These are phyloP conservation scores for Gracilaria domingensis DNA, from an alignment of 23 red algal genomes.

Conservation along the genomic window DNA sequence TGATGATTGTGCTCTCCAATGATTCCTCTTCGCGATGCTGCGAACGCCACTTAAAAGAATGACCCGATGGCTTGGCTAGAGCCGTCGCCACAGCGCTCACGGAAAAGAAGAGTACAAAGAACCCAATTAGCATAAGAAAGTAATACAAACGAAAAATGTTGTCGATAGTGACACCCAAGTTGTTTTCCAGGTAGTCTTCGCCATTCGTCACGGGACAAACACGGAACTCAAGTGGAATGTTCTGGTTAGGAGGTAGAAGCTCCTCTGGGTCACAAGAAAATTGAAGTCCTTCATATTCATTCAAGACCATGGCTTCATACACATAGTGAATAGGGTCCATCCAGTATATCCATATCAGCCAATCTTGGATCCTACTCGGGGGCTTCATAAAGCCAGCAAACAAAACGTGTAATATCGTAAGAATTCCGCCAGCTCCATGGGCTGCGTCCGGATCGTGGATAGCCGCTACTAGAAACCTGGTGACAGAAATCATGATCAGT, in stretches of 20 bases:
- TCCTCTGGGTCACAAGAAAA: no score
- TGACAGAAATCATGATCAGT: constrained; percentile 49
- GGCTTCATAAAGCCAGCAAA: constrained; percentile 81
- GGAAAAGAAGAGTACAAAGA: constrained; percentile 54
- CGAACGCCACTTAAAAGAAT: neutral
- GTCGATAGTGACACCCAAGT: constrained; percentile 44
- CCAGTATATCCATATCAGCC: no score
- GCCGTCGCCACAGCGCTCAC: constrained; percentile 33
- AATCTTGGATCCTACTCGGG: no score
- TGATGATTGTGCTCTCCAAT: no score
- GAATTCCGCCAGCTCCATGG: constrained; percentile 44
- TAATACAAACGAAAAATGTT: constrained; percentile 72
- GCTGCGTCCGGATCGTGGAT: constrained; percentile 65
- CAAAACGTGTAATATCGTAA: constrained; percentile 78
- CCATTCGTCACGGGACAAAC: constrained; percentile 72
- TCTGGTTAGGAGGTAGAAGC: constrained; percentile 71
- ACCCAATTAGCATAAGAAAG: constrained; percentile 75
- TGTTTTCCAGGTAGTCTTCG: constrained; percentile 56
- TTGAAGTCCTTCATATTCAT: no score
- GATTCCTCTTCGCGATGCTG: neutral
- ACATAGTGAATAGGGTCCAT: no score
- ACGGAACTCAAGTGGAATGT: constrained; percentile 49
- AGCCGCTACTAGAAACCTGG: no score
- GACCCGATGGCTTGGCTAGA: constrained; percentile 37
- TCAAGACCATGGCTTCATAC: no score